Base-by-base conservation (phyloP, 2,329 filamentous ascomycete genomes). In the Aspergillus puulaauensis region DNA sequence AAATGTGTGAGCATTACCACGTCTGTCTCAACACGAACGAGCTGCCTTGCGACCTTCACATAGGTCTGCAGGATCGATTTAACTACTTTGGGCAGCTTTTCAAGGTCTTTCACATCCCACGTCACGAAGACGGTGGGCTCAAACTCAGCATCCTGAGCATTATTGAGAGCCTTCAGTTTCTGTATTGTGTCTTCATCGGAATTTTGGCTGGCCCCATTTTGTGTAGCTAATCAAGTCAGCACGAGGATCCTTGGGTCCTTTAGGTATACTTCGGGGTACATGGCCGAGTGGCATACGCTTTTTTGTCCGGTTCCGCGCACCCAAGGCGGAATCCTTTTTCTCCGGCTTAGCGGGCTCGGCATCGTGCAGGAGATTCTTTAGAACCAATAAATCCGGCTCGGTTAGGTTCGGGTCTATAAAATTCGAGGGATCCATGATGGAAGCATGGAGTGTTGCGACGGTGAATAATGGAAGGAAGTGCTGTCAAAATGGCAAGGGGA, bases 1-100 rank as follows among this genome's bases (percentile, higher is more conserved):
- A 93, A 80, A 71, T 93, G 90, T 0, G 88, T 91, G 56, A 93
- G 73, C 81, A 93, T 90, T 47, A 92, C 83, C 17, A 93, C 88
- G 70, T 93, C 90, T 1, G 88, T 89, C 55, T 85, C 81, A 57
- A 84, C 77, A 14, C 89, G 86, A 9, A 89, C 86, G 21, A 87
- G 72, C 2, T 69, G 73, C 43, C 78, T 78, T 1, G 84, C 88
- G 67, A 81, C 74, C 14, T 74, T 71, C 48, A 86, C 75, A 69
- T 90, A 91, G 0, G 86, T 84, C 41, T 80, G 76, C 17, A 90
- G 74, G 2, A 88, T 24, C 60, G 80, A 79, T 41, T 74, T 73
- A 68, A 82, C 75, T 46, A 84, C 41, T n/a, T 70, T 52, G 1
- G 63, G 58, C 5, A 76, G 72, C 24, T 75, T 63, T 24, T 71